Percentiles rank a stretch among this genome's conserved stretches.
These are phyloP conservation scores for Populus euphratica DNA, from an alignment of 345 rosid genomes.

Conservation along the genomic window DNA sequence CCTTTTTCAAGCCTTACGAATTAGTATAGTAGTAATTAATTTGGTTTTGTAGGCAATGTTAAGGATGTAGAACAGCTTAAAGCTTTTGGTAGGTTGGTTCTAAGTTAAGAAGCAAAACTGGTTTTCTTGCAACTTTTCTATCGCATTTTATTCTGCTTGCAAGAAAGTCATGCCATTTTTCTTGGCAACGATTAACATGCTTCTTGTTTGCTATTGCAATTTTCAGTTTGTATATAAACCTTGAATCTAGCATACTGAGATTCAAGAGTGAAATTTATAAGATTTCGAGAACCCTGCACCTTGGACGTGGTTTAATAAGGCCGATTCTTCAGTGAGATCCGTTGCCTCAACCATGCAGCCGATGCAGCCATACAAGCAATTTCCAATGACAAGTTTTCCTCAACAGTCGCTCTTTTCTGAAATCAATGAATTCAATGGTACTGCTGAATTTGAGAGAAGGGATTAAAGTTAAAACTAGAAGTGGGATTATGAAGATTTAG, in stretches of 20 bases:
- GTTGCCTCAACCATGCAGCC: neutral
- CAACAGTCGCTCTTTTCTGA: neutral
- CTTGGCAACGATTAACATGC: neutral
- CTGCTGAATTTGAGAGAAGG: neutral
- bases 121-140: no score
- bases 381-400: neutral
- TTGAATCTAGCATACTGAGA: no score
- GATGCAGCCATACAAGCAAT: neutral
- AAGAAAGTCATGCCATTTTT: no score
- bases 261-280: neutral
- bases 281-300: neutral
- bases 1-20: neutral
- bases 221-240: neutral
- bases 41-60: no score
- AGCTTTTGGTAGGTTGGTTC: no score
- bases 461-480: neutral
- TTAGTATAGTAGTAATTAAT: no score
- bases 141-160: no score
- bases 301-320: neutral
- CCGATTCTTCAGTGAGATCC: neutral
- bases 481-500: neutral
- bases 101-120: no score
- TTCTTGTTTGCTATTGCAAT: neutral
- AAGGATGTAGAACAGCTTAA: no score
- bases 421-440: neutral